Evolutionary conservation across 495 filamentous ascomycete genomes (phyloP), one percentile per base, ranked within the genome.

Genomic region (Hypoxylon intermedium): DNA sequence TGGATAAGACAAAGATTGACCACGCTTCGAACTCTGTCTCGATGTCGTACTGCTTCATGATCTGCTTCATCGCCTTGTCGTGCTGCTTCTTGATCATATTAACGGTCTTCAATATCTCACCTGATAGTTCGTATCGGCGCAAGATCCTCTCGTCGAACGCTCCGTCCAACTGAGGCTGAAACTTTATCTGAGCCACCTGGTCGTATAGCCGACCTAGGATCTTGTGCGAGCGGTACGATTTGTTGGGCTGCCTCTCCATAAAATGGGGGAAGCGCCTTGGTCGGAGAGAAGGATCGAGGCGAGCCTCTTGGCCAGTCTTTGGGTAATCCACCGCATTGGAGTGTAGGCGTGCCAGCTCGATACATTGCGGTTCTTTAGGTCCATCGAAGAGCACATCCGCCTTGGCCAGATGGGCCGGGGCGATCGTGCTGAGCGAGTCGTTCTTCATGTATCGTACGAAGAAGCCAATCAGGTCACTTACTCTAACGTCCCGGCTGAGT

Each of bases 401-500:
- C 67, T 81, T 85, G 9, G 89, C 93, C 41, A 94, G 75, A 75
- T 98, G 94, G 0, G 92, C 85, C 63, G 86, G 85, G 0, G 94
- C 94, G 62, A 98, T 96, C 28, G 74, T 77, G 3, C 85, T 84
- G 13, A 98, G 80, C 20, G 81, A 81, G 70, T 98, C 90, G 60
- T 96, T 91, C 72, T 95, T 96, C 86, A 99, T 97, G 67, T 93
- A 97, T 0, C 79, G 83, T 6, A 97, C 90, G 66, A 97, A 99
- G 74, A 97, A 97, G 0, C 83, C 78, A 2, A 83, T 89, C 36
- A 98, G 81, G 51, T 92, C 88, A 12, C 84, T 75, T 0, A 89
- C 76, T 0, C 78, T 83, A 6, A 96, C 88, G 13, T 84, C 75
- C 3, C 81, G 72, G 5, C 82, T 70, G 4, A 88, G 74, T 26